Percentiles rank a stretch among this genome's conserved stretches.
Conservation (phyloP, 768 basidiomycete species). For the Trametes sanguinea region DNA sequence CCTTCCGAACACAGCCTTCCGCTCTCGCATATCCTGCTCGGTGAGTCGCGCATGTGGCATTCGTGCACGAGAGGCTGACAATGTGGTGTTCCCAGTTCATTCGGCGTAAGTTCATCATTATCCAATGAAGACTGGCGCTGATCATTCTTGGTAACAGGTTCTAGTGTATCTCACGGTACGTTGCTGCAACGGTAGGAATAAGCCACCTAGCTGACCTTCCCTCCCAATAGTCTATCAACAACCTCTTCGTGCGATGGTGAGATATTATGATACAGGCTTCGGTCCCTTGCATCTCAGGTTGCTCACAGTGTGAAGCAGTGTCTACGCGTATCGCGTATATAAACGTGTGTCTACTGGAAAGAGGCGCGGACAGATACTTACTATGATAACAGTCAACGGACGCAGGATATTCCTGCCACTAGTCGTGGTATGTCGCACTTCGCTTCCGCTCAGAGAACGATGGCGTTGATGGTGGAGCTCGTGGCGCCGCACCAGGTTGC, state of each 20-base stretch:
- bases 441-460: not conserved
- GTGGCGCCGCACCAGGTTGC: too few species aligned
- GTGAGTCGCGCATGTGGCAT: too few species aligned
- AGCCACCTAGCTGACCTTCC: too few species aligned
- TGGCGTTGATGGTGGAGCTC: not conserved
- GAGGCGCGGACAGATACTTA: not conserved
- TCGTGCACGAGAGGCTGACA: too few species aligned
- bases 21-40: not conserved
- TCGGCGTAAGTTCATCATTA: not conserved
- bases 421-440: not conserved
- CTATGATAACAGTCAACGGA: not conserved
- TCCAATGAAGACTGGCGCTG: not conserved
- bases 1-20: not conserved
- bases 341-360: not conserved
- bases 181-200: too few species aligned
- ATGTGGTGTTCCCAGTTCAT: not conserved
- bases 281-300: too few species aligned
- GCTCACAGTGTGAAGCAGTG: not conserved
- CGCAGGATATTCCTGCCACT: not conserved
- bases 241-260: conserved; percentile 3
- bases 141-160: not conserved
- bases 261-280: not conserved
- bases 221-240: not conserved
- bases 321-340: conserved; percentile 3
- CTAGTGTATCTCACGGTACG: conserved; percentile 1